These are phyloP conservation scores for Pseudozyma thailandica DNA, from an alignment of 1,284 basidiomycete genomes.

Conservation along the genomic window DNA sequence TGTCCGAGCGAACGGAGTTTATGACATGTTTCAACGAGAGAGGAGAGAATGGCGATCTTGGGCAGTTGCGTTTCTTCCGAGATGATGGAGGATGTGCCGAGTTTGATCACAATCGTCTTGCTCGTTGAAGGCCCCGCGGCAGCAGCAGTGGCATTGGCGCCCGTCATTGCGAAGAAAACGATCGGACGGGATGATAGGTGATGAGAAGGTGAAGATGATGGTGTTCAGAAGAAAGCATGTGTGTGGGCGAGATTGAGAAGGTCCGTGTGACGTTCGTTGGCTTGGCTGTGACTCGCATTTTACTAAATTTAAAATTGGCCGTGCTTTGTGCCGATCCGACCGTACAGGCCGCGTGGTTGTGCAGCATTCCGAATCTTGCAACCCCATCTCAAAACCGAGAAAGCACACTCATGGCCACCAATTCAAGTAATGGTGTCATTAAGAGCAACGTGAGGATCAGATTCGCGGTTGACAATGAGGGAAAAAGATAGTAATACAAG, in stretches of 20 bases:
- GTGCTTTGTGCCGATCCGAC: conserved; percentile 23
- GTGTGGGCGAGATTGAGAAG: too few relatives aligned
- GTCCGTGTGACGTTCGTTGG: conserved; percentile 27
- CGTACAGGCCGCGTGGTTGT: too few relatives aligned
- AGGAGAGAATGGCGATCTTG: conserved; percentile 86
- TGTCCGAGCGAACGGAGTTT: conserved; percentile 83
- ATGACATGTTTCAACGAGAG: conserved; percentile 90
- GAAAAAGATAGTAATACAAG: too few relatives aligned
- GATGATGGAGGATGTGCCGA: conserved; percentile 66
- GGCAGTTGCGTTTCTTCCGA: conserved; percentile 71
- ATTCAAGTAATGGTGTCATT: too few relatives aligned
- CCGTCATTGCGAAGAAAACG: conserved; percentile 5
- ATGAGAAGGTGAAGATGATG: neutral
- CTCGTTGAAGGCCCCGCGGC: conserved; percentile 10
- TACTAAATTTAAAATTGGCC: conserved; percentile 25
- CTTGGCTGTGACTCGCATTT: too few relatives aligned
- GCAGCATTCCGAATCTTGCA: too few relatives aligned
- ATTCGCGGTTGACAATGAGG: too few relatives aligned
- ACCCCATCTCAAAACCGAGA: too few relatives aligned
- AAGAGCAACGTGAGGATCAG: too few relatives aligned
- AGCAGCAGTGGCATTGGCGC: neutral
- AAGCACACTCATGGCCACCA: too few relatives aligned
- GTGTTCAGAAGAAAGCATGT: conserved; percentile 27
- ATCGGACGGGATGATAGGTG: neutral
- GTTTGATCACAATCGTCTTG: conserved; percentile 67